These are phyloP conservation scores for Combretum micranthum DNA, from an alignment of 345 rosid genomes.

Conservation along the genomic window DNA sequence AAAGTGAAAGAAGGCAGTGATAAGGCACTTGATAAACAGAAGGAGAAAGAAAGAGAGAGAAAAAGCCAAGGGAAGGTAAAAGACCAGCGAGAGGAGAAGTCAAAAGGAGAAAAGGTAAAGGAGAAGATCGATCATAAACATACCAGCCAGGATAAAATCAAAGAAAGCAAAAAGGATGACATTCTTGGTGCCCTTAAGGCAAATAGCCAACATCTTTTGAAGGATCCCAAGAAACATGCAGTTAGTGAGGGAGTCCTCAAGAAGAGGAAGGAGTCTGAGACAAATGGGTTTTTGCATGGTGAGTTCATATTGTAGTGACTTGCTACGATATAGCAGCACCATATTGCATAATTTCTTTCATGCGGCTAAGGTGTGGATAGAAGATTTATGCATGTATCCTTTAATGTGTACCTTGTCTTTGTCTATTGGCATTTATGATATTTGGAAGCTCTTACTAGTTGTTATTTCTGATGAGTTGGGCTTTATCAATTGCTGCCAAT, in stretches of 20 bases:
- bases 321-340: too few species aligned
- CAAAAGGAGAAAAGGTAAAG: conserved; percentile 19
- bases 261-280: conserved; percentile 53
- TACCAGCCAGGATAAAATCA: conserved; percentile 22
- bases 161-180: conserved; percentile 20
- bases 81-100: conserved; percentile 23
- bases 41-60: conserved; percentile 13
- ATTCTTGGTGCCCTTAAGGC: conserved; percentile 9
- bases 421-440: too few species aligned
- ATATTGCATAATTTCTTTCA: too few species aligned
- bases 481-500: too few species aligned
- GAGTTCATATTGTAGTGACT: conserved; percentile 20
- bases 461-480: too few species aligned
- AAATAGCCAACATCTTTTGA: conserved; percentile 14
- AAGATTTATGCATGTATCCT: too few species aligned
- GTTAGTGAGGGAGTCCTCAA: conserved; percentile 27
- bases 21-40: conserved; percentile 18
- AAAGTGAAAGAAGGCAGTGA: conserved; percentile 28
- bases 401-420: too few species aligned
- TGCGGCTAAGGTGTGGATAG: too few species aligned
- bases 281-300: conserved; percentile 64
- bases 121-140: conserved; percentile 17
- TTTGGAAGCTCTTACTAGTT: too few species aligned
- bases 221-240: conserved; percentile 21
- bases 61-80: conserved; percentile 28